Percentiles rank a stretch among this genome's conserved stretches.
phyloP scores from a whole-genome alignment of 495 filamentous ascomycete genomes.

The Choiromyces venosus region DNA sequence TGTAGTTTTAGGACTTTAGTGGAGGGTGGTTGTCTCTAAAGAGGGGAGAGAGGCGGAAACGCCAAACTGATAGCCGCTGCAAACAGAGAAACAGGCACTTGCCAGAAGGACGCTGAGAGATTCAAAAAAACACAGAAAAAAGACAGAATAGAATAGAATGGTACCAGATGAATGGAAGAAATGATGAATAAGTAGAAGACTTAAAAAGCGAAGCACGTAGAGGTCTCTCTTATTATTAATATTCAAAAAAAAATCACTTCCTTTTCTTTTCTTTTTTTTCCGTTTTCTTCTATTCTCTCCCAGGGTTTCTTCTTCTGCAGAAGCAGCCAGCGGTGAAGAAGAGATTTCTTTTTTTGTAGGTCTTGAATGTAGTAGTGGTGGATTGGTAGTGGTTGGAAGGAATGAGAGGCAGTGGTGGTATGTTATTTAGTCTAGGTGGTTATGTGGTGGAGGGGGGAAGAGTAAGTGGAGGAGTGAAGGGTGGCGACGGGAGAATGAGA shows the following conservation, averaged over 20 bases:
- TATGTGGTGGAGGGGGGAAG: constrained; percentile 1
- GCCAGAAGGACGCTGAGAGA: neutral
- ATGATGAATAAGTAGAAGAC: constrained; percentile 1
- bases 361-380: neutral
- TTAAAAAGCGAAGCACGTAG: constrained; percentile 2
- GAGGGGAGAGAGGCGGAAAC: constrained; percentile 1
- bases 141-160: neutral
- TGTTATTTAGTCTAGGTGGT: neutral
- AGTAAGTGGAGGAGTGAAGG: neutral
- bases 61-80: neutral
- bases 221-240: neutral
- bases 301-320: neutral
- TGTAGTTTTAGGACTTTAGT: neutral
- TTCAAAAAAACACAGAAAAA: neutral
- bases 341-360: neutral
- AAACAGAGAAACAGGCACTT: constrained; percentile 2
- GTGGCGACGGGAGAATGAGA: constrained; percentile 3
- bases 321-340: neutral
- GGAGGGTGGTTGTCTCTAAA: neutral
- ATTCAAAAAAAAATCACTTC: neutral
- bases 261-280: neutral
- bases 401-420: neutral
- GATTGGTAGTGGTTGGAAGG: neutral
- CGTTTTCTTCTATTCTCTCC: neutral
- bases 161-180: constrained; percentile 1